Conservation (phyloP, 352 stramenopile genomes). For the Elongisporangium undulatum region DNA sequence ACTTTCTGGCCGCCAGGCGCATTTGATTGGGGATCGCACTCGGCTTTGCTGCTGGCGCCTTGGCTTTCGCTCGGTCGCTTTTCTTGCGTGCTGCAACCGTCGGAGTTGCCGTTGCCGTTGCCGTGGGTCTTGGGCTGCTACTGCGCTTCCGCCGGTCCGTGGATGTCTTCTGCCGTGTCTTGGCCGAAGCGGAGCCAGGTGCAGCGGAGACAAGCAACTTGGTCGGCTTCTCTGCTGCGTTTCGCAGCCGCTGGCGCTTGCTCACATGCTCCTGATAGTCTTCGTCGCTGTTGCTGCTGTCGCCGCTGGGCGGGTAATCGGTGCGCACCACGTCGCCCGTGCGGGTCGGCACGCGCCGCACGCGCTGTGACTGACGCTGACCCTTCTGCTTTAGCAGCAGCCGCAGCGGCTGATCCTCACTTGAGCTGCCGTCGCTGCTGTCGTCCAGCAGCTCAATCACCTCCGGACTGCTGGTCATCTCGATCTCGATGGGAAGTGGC, state of each 20-base stretch:
- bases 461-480: background rate
- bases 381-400: background rate
- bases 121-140: background rate
- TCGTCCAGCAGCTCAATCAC: background rate
- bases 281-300: background rate
- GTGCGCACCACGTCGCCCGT: background rate
- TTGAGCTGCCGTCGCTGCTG: background rate
- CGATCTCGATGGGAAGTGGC: background rate
- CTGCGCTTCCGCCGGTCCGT: background rate
- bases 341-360: background rate
- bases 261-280: background rate
- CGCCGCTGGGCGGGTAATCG: background rate
- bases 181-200: background rate
- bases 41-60: background rate
- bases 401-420: background rate
- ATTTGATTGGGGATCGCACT: background rate
- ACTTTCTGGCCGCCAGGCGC: background rate
- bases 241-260: background rate
- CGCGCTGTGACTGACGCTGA: background rate
- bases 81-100: background rate
- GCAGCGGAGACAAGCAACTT: background rate
- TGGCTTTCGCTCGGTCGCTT: background rate
- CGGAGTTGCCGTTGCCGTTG: background rate
- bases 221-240: background rate
- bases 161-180: background rate